Conservation (phyloP, 805 yeast genomes). For the Yarrowia deformans region DNA sequence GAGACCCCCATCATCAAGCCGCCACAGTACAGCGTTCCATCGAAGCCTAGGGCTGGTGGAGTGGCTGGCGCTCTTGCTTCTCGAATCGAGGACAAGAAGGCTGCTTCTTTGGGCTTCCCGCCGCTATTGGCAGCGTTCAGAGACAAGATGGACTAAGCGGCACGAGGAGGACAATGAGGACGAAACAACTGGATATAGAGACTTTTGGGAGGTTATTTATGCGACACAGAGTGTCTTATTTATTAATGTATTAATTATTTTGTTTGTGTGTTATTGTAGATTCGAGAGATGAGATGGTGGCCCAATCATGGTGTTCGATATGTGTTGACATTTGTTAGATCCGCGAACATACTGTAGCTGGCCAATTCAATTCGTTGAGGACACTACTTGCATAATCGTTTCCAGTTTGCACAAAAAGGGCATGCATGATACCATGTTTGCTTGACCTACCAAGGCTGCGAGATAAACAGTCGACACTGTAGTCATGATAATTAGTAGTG, state of each 20-base stretch:
- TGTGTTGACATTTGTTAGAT: background rate
- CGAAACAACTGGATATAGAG: slow-evolving; percentile 17
- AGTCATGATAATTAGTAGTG: too few relatives aligned
- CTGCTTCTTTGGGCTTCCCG: slow-evolving; percentile 36
- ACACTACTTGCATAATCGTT: too few relatives aligned
- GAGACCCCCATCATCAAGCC: slow-evolving; percentile 16
- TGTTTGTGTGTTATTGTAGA: too few relatives aligned
- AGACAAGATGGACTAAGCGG: slow-evolving; percentile 21
- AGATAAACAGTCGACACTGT: too few relatives aligned
- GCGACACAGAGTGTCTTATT: slow-evolving; percentile 33
- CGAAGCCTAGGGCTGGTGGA: slow-evolving; percentile 1
- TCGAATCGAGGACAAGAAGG: slow-evolving; percentile 32
- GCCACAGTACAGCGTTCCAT: slow-evolving; percentile 19
- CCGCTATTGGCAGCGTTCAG: slow-evolving; percentile 31
- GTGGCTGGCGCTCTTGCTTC: slow-evolving; percentile 8
- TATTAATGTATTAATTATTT: slow-evolving; percentile 24
- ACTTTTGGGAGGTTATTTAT: slow-evolving; percentile 30
- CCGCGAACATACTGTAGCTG: background rate
- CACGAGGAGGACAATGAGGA: slow-evolving; percentile 1
- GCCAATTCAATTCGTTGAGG: too few relatives aligned
- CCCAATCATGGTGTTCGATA: background rate
- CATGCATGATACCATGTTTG: too few relatives aligned
- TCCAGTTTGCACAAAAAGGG: too few relatives aligned
- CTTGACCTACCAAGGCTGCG: too few relatives aligned
- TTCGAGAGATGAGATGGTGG: too few relatives aligned